Percentiles rank a stretch among this genome's conserved stretches.
Conservation (phyloP, 805 yeast species). For the Yamadazyma philogaea region DNA sequence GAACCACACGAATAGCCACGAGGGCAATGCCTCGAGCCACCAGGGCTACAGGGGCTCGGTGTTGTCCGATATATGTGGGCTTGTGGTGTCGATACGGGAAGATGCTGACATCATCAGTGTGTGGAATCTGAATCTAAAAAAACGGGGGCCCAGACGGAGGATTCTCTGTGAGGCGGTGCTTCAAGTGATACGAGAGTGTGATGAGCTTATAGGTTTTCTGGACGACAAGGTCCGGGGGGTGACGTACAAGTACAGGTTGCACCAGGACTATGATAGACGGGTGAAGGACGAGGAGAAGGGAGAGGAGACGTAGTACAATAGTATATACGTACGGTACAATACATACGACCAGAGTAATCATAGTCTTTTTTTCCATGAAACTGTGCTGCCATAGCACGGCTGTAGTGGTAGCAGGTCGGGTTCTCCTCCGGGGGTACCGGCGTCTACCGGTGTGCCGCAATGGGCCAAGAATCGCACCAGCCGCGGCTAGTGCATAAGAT, state of each 20-base stretch:
- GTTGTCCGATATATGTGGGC: constrained; percentile 53
- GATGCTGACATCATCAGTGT: constrained; percentile 59
- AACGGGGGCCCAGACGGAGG: constrained; percentile 26
- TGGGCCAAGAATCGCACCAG: too few species aligned
- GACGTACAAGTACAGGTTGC: constrained; percentile 45
- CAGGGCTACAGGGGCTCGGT: constrained; percentile 23
- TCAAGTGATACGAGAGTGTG: constrained; percentile 47
- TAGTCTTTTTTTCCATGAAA: too few species aligned
- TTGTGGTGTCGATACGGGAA: constrained; percentile 55
- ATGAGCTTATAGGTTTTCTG: constrained; percentile 35
- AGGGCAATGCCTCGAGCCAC: neutral
- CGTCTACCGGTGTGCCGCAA: too few species aligned
- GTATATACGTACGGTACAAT: too few species aligned
- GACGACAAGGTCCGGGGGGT: constrained; percentile 31
- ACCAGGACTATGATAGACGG: constrained; percentile 30
- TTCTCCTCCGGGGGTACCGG: too few species aligned
- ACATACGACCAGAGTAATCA: too few species aligned
- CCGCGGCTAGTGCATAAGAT: too few species aligned
- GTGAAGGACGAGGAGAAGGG: neutral
- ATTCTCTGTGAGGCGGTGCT: constrained; percentile 46
- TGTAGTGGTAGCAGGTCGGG: too few species aligned
- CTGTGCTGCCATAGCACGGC: too few species aligned
- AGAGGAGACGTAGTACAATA: too few species aligned
- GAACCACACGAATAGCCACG: neutral
- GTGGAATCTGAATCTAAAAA: constrained; percentile 53